Evolutionary conservation across 768 basidiomycete species (phyloP).

Genomic region (Russula virescens): DNA sequence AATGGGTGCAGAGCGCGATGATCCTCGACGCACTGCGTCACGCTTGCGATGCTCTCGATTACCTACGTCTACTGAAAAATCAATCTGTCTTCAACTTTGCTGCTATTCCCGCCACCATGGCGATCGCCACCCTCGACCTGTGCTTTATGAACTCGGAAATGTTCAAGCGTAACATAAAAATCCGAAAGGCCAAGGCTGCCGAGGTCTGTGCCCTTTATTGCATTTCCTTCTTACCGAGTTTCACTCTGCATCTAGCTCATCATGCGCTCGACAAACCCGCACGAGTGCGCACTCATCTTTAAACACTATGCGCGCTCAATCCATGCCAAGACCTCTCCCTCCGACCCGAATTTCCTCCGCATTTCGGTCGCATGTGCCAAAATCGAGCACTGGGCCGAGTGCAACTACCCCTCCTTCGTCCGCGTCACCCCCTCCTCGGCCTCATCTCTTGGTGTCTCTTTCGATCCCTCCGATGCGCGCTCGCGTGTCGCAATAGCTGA

Average conservation of each 20-base stretch:
- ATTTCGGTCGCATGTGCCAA: constrained; percentile 73
- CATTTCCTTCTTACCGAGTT: neutral
- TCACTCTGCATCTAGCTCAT: constrained; percentile 56
- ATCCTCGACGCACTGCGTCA: constrained; percentile 83
- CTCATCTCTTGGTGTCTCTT: constrained; percentile 23
- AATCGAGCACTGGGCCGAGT: constrained; percentile 95
- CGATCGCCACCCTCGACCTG: constrained; percentile 84
- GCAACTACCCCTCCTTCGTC: constrained; percentile 91
- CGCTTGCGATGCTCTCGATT: constrained; percentile 81
- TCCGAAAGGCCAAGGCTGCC: constrained; percentile 87
- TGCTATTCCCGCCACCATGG: constrained; percentile 92
- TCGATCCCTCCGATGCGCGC: constrained; percentile 53
- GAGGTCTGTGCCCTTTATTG: constrained; percentile 41
- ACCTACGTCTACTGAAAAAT: constrained; percentile 78
- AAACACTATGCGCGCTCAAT: constrained; percentile 75
- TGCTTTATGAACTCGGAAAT: constrained; percentile 92
- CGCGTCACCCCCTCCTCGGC: constrained; percentile 28
- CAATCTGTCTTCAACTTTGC: constrained; percentile 95
- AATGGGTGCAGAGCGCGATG: constrained; percentile 86
- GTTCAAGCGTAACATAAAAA: constrained; percentile 88
- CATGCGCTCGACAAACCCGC: constrained; percentile 85
- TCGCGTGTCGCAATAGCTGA: constrained; percentile 43
- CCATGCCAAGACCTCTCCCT: constrained; percentile 68
- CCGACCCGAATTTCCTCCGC: constrained; percentile 83
- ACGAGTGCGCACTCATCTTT: constrained; percentile 88